Conservation (phyloP, 164 flowering plant species). For the Dillenia suffruticosa region DNA sequence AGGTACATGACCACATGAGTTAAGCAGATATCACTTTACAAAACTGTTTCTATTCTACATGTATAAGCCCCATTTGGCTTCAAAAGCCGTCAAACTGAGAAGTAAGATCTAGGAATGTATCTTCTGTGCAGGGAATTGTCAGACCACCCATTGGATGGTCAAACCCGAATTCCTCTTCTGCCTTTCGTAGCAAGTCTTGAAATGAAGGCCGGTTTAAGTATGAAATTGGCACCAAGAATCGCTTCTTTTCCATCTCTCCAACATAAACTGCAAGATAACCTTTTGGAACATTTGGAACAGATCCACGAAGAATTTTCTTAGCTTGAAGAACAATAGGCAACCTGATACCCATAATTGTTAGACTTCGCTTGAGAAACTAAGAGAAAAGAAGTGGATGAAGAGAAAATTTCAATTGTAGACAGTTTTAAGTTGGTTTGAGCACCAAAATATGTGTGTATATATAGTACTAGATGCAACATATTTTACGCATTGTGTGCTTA, state of each 20-base stretch:
- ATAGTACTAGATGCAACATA: no score
- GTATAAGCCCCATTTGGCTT: no score
- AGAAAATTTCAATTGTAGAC: background rate
- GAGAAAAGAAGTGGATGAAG: background rate
- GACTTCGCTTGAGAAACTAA: background rate
- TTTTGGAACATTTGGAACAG: slow-evolving; percentile 21
- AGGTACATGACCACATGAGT: no score
- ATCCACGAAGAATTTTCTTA: slow-evolving; percentile 10
- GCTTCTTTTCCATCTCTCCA: slow-evolving; percentile 25
- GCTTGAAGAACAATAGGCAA: slow-evolving; percentile 13
- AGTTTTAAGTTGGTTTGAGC: background rate
- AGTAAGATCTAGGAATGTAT: no score
- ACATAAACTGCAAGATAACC: slow-evolving; percentile 32
- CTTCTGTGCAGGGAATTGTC: slow-evolving; percentile 3
- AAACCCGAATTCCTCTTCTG: slow-evolving; percentile 20
- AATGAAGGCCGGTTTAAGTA: slow-evolving; percentile 24
- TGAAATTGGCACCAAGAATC: slow-evolving; percentile 18
- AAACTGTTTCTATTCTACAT: no score
- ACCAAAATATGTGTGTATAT: background rate
- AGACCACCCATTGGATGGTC: slow-evolving; percentile 14
- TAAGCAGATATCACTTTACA: no score
- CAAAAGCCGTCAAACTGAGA: no score
- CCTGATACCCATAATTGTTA: slow-evolving; percentile 16
- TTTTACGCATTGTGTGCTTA: no score
- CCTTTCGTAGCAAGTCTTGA: slow-evolving; percentile 17